Evolutionary conservation across 2,329 filamentous ascomycete genomes (phyloP).

Genomic region (Harringtonia aguacate): DNA sequence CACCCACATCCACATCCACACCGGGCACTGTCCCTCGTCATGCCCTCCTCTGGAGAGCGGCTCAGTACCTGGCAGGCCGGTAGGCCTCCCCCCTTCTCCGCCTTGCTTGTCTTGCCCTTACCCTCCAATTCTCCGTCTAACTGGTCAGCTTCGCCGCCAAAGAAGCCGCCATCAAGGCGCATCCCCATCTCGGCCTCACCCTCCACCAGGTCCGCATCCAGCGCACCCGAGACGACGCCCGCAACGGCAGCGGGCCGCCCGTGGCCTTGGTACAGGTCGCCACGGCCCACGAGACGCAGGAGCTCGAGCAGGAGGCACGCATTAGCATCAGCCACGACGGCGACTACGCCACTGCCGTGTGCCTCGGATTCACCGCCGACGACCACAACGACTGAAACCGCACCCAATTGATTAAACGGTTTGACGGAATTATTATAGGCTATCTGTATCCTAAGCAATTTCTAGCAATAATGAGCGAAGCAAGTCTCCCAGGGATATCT

Average conservation of each 20-base stretch:
- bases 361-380: slow-evolving; percentile 39
- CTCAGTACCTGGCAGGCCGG: slow-evolving; percentile 34
- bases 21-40: not conserved
- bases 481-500: slow-evolving; percentile 11
- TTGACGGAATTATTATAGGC: not conserved
- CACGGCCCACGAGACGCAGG: not conserved
- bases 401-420: not conserved
- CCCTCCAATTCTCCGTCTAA: not conserved
- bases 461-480: slow-evolving; percentile 6
- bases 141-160: slow-evolving; percentile 56
- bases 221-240: not conserved
- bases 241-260: slow-evolving; percentile 24
- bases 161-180: slow-evolving; percentile 65
- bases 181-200: slow-evolving; percentile 44
- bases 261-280: slow-evolving; percentile 29
- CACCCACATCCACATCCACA: not conserved
- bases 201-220: slow-evolving; percentile 50
- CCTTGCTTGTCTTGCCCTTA: not conserved
- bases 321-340: slow-evolving; percentile 83
- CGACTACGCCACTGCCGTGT: slow-evolving; percentile 66
- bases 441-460: not conserved
- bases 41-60: slow-evolving; percentile 23
- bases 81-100: slow-evolving; percentile 14
- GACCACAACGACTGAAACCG: not conserved
- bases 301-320: slow-evolving; percentile 37